A percentile compares a stretch with the other conserved stretches of the same genome.
These are phyloP conservation scores for Pyrus betulifolia DNA, from an alignment of 306 rosid species.

Conservation along the genomic window DNA sequence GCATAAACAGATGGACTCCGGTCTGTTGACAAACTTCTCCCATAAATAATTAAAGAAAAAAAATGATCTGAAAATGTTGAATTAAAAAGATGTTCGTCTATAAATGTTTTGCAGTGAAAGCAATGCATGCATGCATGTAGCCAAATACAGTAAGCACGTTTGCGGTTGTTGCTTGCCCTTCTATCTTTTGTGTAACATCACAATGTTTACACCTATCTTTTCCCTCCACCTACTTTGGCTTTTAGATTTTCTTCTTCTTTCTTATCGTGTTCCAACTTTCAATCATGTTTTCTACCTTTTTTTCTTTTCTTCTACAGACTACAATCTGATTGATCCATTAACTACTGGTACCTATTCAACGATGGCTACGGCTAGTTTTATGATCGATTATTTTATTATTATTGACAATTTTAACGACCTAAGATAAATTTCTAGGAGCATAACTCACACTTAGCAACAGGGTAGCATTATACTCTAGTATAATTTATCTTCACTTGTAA, in stretches of 20 bases:
- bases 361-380: too few relatives aligned
- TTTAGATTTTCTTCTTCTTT: background rate
- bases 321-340: background rate
- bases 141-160: background rate
- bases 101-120: background rate
- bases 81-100: background rate
- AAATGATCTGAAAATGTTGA: background rate
- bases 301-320: background rate
- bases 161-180: background rate
- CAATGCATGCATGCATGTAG: background rate
- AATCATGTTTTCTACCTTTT: background rate
- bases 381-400: too few relatives aligned
- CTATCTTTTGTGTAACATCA: background rate
- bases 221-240: background rate
- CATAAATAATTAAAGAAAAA: background rate
- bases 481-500: too few relatives aligned
- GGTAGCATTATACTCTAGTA: accelerated
- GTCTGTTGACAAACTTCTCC: background rate
- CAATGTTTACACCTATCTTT: background rate
- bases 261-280: background rate
- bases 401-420: too few relatives aligned
- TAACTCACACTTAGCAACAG: background rate
- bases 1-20: background rate
- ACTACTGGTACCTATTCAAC: background rate
- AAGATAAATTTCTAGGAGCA: background rate